Conservation (phyloP, 2,329 filamentous ascomycete genomes). For the Penicillium italicum region DNA sequence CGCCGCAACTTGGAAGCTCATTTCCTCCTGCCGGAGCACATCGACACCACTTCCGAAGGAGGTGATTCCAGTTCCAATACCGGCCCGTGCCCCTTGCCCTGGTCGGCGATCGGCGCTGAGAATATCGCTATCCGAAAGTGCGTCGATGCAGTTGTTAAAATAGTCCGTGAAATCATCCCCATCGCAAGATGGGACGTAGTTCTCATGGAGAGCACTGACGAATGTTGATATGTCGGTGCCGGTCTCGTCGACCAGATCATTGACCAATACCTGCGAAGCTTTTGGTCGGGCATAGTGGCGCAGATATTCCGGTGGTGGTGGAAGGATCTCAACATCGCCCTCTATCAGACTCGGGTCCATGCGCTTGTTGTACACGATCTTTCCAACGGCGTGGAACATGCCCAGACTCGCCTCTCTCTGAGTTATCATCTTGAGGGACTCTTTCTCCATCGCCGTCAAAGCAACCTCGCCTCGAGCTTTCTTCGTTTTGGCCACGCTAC, state of each 20-base stretch:
- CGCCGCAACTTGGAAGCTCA: constrained; percentile 86
- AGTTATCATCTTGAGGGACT: constrained; percentile 75
- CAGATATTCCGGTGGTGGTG: constrained; percentile 59
- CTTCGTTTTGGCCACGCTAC: constrained; percentile 67
- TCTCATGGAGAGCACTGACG: constrained; percentile 86
- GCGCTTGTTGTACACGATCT: constrained; percentile 94
- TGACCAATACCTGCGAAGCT: constrained; percentile 63
- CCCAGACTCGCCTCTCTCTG: constrained; percentile 86
- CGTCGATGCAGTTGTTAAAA: constrained; percentile 79
- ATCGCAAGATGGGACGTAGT: constrained; percentile 79
- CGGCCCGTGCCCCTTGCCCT: constrained; percentile 41
- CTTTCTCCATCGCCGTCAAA: constrained; percentile 72
- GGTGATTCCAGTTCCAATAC: constrained; percentile 56
- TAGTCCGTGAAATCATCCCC: constrained; percentile 67
- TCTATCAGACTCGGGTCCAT: constrained; percentile 49
- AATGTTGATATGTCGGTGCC: constrained; percentile 91
- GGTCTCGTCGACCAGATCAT: constrained; percentile 83
- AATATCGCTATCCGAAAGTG: constrained; percentile 82
- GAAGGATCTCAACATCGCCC: constrained; percentile 43
- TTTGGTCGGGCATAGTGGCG: constrained; percentile 57
- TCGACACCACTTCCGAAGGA: constrained; percentile 52
- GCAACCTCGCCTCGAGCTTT: constrained; percentile 47
- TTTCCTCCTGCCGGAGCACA: constrained; percentile 82
- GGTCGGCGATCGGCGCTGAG: constrained; percentile 61
- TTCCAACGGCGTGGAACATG: constrained; percentile 94